Percentiles rank a stretch among this genome's conserved stretches.
Conservation (phyloP, 495 filamentous ascomycete species). For the Penicillium malachiteum region DNA sequence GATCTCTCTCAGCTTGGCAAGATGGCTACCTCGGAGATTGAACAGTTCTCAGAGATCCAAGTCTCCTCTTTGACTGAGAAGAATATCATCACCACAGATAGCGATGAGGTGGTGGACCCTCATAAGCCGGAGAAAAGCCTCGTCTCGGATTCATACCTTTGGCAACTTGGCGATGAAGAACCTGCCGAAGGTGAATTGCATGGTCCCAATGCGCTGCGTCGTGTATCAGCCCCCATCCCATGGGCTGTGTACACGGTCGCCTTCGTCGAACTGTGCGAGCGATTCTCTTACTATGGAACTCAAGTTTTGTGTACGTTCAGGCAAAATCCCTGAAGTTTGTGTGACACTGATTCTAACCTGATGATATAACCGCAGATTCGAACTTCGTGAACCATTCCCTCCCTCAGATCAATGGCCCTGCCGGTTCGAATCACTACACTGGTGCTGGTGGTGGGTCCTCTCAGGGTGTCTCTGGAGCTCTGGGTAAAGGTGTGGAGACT, state of each 20-base stretch:
- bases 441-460: conserved; percentile 15
- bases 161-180: conserved; percentile 19
- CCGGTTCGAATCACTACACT: conserved; percentile 22
- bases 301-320: conserved; percentile 64
- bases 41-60: too few relatives aligned
- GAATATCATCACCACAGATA: too few relatives aligned
- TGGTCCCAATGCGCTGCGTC: conserved; percentile 47
- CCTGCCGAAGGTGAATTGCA: conserved; percentile 61
- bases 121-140: conserved; percentile 17
- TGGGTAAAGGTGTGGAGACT: conserved; percentile 16
- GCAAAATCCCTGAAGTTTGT: conserved; percentile 20
- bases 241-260: conserved; percentile 69
- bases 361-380: not conserved
- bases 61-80: too few relatives aligned
- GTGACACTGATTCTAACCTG: not conserved
- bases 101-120: not conserved
- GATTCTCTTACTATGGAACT: conserved; percentile 78
- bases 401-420: conserved; percentile 17
- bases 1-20: too few relatives aligned
- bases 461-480: conserved; percentile 12
- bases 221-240: conserved; percentile 65
- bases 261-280: conserved; percentile 74
- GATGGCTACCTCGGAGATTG: too few relatives aligned
- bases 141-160: conserved; percentile 10
- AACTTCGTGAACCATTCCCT: conserved; percentile 18